These are phyloP conservation scores for Pseudisothecium myosuroides DNA, from an alignment of 225 moss, liverwort and hornwort genomes.

Conservation along the genomic window DNA sequence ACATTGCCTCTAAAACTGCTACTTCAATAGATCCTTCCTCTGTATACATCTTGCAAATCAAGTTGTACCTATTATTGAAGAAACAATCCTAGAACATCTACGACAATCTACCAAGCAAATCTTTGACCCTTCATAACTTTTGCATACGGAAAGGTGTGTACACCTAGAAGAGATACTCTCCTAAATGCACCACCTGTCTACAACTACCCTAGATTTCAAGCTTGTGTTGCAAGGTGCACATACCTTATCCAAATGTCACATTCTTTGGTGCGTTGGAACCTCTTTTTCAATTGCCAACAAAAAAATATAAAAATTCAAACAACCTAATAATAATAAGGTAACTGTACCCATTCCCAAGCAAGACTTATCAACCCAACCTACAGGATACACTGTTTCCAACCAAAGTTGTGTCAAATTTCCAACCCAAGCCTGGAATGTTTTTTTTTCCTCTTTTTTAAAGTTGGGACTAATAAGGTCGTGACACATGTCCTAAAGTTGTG, in stretches of 20 bases:
- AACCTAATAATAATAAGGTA: not conserved
- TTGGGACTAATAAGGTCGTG: no score
- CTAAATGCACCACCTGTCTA: not conserved
- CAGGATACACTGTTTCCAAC: no score
- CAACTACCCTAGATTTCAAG: not conserved
- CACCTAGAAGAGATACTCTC: not conserved
- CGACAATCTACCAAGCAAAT: not conserved
- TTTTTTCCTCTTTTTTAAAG: no score
- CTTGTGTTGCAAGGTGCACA: no score
- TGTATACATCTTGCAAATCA: not conserved
- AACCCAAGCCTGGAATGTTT: no score
- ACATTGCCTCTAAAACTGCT: rapidly evolving
- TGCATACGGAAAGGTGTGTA: no score
- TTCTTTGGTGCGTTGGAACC: not conserved
- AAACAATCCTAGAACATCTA: not conserved
- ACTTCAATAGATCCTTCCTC: rapidly evolving
- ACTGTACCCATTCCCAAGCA: rapidly evolving
- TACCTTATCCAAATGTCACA: not conserved
- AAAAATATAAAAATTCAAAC: not conserved
- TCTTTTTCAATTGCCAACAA: not conserved
- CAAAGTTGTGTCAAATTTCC: no score
- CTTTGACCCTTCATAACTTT: not conserved
- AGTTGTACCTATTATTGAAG: not conserved
- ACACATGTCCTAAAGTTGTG: no score
- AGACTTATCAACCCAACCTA: no score